A percentile compares a stretch with the other conserved stretches of the same genome.
Evolutionary conservation across 345 rosid genomes (phyloP).

Genomic region (Orychophragmus violaceus): DNA sequence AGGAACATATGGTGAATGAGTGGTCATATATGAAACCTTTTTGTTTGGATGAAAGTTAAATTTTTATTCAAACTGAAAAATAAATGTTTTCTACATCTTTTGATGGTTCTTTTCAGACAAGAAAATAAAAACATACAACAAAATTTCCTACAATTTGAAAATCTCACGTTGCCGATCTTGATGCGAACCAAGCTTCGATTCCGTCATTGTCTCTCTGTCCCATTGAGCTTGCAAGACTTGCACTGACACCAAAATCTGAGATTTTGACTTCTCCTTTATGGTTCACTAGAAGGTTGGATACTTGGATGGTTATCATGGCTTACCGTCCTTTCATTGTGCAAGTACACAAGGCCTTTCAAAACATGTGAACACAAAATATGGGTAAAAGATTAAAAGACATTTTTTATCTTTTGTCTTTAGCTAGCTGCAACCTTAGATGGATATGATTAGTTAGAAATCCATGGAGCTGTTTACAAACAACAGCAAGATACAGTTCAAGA

Average conservation of each 20-base stretch:
- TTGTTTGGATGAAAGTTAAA: too few species aligned
- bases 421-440: background rate
- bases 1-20: too few species aligned
- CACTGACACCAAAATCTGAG: background rate
- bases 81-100: too few species aligned
- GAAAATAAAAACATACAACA: too few species aligned
- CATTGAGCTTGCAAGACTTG: background rate
- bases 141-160: too few species aligned
- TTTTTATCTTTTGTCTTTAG: background rate
- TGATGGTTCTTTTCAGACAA: too few species aligned
- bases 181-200: too few species aligned
- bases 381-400: background rate
- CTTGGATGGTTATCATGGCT: too few species aligned
- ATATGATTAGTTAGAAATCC: background rate
- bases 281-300: background rate
- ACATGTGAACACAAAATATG: background rate
- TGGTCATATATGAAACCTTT: too few species aligned
- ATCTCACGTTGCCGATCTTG: too few species aligned
- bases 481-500: background rate
- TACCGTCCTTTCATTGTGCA: background rate
- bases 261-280: background rate
- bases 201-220: background rate
- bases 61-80: too few species aligned
- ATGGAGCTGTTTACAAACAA: background rate
- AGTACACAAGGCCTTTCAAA: background rate